Evolutionary conservation across 345 rosid genomes (phyloP).

Genomic region (Geranium rotundifolium): DNA sequence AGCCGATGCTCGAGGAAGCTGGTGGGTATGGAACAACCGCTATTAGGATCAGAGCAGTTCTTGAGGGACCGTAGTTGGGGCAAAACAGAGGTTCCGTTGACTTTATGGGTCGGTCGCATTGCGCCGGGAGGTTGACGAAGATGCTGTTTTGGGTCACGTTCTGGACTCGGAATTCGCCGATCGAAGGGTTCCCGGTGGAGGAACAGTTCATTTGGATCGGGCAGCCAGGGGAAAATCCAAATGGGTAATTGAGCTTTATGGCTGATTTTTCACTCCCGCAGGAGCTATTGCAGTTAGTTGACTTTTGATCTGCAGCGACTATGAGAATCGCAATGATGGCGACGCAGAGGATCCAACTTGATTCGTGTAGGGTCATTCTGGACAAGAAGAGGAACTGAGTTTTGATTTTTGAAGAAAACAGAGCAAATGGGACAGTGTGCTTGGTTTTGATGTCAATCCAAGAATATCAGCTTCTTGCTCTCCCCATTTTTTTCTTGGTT

Average conservation of each 20-base stretch:
- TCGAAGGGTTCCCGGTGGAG: neutral
- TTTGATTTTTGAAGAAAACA: too few relatives aligned
- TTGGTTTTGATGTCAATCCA: too few relatives aligned
- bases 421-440: too few relatives aligned
- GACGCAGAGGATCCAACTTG: too few relatives aligned
- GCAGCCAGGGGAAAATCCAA: constrained; percentile 51
- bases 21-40: constrained; percentile 4
- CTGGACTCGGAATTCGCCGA: constrained; percentile 36
- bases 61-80: constrained; percentile 25
- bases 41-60: neutral
- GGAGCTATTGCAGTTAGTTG: constrained; percentile 20
- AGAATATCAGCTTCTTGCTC: too few relatives aligned
- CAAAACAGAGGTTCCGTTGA: constrained; percentile 25
- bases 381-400: too few relatives aligned
- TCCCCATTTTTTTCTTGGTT: too few relatives aligned
- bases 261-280: constrained; percentile 27
- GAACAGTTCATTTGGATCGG: constrained; percentile 36
- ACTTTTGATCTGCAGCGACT: too few relatives aligned
- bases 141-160: constrained; percentile 40
- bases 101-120: constrained; percentile 30
- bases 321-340: too few relatives aligned
- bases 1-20: constrained; percentile 2
- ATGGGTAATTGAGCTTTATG: constrained; percentile 40
- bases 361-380: too few relatives aligned
- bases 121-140: constrained; percentile 26